Base-by-base conservation (phyloP, 106 monocot species). In the Allium sativum region DNA sequence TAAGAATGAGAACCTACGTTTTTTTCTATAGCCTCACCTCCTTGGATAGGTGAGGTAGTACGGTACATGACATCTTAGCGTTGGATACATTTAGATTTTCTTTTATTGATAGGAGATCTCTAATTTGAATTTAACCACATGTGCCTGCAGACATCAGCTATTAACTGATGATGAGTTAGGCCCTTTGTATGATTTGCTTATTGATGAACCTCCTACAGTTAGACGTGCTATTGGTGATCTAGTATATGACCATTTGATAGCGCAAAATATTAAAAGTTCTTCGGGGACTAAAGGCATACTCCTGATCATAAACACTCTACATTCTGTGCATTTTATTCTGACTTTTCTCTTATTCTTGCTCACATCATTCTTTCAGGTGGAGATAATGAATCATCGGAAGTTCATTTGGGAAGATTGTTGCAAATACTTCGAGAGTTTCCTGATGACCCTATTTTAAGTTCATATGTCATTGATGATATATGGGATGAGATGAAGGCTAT, bases 401-500 rank as follows among this genome's bases (percentile, higher is more conserved):
- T 91, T 62, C 96, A 91, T 70, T 64, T 96, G 68, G 84, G 91
- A 69, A 72, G 96, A 64, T 72, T 96, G 79, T 53, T 96, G 67
- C 91, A 96, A 58, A 96, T 96, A 74, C 68, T 96, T 42, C 68
- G 91, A 70, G 96, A 91, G 73, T 96, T 96, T 82, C 84, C 96
- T 65, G 80, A 84, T 77, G 96, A 96, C 70, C 87, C 87, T 40
- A 86, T 96, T 45, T 66, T 96, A 40, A 84, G 74, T 82, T 68
- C 91, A 31, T 96, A 96, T 58, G 96, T 96, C 12, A 88, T 96
- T 74, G 96, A 96, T 84, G 96, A 96, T 82, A 76, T 96, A 64
- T 96, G 96, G 96, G 96, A 96, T 72, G 96, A 96, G 50, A 96
- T 96, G 96, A 96, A 91, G 63, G 96, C 96, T 42, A 84, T 87